These are phyloP conservation scores for Zymoseptoria crescenta DNA, from an alignment of 2,329 filamentous ascomycete species.

Conservation along the genomic window DNA sequence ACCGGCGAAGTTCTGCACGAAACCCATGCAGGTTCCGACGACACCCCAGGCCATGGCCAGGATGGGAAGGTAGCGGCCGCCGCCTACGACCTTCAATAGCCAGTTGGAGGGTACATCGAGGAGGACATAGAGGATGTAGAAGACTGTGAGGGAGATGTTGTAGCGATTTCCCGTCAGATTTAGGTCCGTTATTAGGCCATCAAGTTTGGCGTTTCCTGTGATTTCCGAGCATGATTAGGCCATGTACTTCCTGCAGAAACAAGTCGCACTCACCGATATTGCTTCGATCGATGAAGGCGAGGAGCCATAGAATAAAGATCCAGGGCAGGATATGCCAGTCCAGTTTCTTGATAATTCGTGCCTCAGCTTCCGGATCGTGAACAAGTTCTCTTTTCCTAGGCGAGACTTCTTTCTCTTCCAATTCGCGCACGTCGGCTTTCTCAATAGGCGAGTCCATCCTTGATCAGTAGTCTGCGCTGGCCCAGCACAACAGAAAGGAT, in stretches of 20 bases:
- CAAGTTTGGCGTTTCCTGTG: conserved; percentile 38
- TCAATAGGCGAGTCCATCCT: neutral
- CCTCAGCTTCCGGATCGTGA: conserved; percentile 3
- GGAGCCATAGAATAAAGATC: conserved; percentile 40
- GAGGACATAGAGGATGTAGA: conserved; percentile 39
- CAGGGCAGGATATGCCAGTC: conserved; percentile 39
- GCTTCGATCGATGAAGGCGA: conserved; percentile 41
- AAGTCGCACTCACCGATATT: conserved; percentile 19
- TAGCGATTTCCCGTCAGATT: conserved; percentile 34
- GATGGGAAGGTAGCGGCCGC: conserved; percentile 35
- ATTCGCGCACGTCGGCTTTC: conserved; percentile 4
- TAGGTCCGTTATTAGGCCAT: conserved; percentile 35
- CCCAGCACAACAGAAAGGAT: neutral
- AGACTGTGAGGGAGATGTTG: conserved; percentile 38
- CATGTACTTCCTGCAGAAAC: neutral
- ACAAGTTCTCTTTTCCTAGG: neutral
- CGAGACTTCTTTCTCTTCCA: conserved; percentile 8
- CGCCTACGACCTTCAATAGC: conserved; percentile 34
- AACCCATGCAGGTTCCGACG: conserved; percentile 34
- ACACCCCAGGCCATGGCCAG: conserved; percentile 36
- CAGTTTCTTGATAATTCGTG: conserved; percentile 35
- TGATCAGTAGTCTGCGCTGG: too few relatives aligned
- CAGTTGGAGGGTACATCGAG: conserved; percentile 37
- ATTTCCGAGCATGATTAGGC: neutral
- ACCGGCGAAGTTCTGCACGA: conserved; percentile 34